These are phyloP conservation scores for Alloascoidea africana DNA, from an alignment of 805 yeast species.

Conservation along the genomic window DNA sequence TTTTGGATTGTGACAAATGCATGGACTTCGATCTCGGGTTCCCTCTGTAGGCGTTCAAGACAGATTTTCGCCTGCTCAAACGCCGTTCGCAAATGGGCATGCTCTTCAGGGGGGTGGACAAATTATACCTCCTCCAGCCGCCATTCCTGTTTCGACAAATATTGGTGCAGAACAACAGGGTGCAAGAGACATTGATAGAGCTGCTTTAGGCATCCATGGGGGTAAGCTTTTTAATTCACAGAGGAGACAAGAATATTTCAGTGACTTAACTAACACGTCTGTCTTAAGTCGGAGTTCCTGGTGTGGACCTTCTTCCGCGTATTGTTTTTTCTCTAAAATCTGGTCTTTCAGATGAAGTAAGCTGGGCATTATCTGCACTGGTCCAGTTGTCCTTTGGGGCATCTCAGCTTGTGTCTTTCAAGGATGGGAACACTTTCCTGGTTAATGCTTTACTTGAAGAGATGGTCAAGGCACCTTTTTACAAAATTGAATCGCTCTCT, in stretches of 20 bases:
- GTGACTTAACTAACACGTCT: too few species aligned
- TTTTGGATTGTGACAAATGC: too few species aligned
- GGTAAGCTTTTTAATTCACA: too few species aligned
- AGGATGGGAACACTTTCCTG: neutral
- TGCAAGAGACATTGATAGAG: neutral
- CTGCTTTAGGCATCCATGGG: neutral
- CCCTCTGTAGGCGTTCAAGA: neutral
- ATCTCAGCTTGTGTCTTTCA: constrained; percentile 14
- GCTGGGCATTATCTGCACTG: constrained; percentile 52
- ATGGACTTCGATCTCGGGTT: neutral
- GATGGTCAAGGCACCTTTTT: constrained; percentile 18
- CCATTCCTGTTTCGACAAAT: neutral
- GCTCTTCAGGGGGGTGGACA: neutral
- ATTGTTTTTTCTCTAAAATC: constrained; percentile 56
- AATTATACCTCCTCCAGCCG: neutral
- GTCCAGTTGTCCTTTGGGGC: constrained; percentile 28
- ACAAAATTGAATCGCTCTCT: neutral
- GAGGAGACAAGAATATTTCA: too few species aligned
- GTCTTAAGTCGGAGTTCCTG: constrained; percentile 30
- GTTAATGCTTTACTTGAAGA: constrained; percentile 22
- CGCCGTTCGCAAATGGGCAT: neutral
- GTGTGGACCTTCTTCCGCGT: constrained; percentile 48
- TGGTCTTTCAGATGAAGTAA: constrained; percentile 49
- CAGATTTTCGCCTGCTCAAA: neutral
- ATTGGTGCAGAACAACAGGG: neutral